phyloP scores from a whole-genome alignment of 345 rosid genomes.

The Eucalyptus virginea region DNA sequence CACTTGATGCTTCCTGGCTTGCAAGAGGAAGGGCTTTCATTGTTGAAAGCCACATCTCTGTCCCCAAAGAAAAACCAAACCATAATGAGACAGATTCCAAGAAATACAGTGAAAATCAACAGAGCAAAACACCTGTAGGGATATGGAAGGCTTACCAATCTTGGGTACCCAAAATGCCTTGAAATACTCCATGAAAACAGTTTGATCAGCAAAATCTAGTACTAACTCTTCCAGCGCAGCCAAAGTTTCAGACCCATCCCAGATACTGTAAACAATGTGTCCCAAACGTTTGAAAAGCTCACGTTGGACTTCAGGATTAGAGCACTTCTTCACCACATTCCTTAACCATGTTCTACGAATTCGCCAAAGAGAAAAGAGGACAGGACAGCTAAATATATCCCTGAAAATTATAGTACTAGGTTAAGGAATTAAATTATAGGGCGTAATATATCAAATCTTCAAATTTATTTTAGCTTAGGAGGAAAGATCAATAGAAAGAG shows the following conservation, averaged over 20 bases:
- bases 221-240: constrained; percentile 49
- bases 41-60: constrained; percentile 95
- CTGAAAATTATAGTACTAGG: constrained; percentile 14
- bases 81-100: neutral
- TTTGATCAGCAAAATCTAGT: constrained; percentile 77
- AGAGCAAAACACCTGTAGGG: neutral
- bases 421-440: neutral
- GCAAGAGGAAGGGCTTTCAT: constrained; percentile 81
- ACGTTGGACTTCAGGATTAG: constrained; percentile 53
- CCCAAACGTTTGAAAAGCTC: constrained; percentile 79
- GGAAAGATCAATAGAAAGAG: neutral
- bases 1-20: constrained; percentile 94
- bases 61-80: neutral
- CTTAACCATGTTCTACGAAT: constrained; percentile 92
- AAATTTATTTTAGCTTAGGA: neutral
- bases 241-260: constrained; percentile 45
- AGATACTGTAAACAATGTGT: constrained; percentile 48
- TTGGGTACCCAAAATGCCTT: constrained; percentile 83
- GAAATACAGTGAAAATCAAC: neutral
- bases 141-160: constrained; percentile 43
- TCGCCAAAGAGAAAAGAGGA: constrained; percentile 85
- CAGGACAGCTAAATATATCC: constrained; percentile 72
- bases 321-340: constrained; percentile 67
- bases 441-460: neutral
- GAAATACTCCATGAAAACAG: constrained; percentile 66